Conservation (phyloP, 495 filamentous ascomycete genomes). For the Letharia columbiana region DNA sequence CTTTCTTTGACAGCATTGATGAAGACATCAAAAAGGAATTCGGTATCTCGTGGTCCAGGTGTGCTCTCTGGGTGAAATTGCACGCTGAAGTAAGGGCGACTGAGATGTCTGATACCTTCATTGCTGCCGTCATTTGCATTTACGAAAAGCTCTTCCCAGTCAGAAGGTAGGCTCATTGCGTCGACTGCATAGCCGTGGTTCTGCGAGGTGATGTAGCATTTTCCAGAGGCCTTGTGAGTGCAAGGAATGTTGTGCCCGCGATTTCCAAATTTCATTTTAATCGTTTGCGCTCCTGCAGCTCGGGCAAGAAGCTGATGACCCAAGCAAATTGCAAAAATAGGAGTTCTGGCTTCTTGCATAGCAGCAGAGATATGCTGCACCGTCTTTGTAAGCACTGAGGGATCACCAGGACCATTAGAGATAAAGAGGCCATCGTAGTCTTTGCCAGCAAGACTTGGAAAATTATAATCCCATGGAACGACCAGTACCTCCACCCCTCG, state of each 20-base stretch:
- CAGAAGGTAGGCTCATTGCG: constrained; percentile 57
- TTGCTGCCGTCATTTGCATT: constrained; percentile 98
- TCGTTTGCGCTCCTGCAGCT: constrained; percentile 77
- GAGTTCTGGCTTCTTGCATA: constrained; percentile 64
- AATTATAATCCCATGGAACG: constrained; percentile 92
- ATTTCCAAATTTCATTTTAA: constrained; percentile 99
- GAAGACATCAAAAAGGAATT: constrained; percentile 95
- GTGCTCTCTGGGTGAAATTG: constrained; percentile 98
- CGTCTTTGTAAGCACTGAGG: constrained; percentile 68
- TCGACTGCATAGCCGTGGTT: constrained; percentile 89
- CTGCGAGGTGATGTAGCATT: constrained; percentile 97
- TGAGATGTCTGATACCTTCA: constrained; percentile 84
- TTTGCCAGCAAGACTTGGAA: constrained; percentile 60
- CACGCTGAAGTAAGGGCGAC: constrained; percentile 89
- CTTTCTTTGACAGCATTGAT: constrained; percentile 70
- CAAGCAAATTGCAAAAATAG: constrained; percentile 94
- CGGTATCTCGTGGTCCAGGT: constrained; percentile 91
- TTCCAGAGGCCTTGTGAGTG: constrained; percentile 85
- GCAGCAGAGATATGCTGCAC: constrained; percentile 65
- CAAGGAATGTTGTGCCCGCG: constrained; percentile 98
- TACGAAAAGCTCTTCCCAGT: constrained; percentile 89
- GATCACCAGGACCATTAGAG: constrained; percentile 95
- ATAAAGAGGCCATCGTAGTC: constrained; percentile 95
- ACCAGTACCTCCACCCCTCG: constrained; percentile 92
- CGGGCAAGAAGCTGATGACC: constrained; percentile 91